phyloP scores from a whole-genome alignment of 1,139 yeast species.

The Torulaspora globosa region DNA sequence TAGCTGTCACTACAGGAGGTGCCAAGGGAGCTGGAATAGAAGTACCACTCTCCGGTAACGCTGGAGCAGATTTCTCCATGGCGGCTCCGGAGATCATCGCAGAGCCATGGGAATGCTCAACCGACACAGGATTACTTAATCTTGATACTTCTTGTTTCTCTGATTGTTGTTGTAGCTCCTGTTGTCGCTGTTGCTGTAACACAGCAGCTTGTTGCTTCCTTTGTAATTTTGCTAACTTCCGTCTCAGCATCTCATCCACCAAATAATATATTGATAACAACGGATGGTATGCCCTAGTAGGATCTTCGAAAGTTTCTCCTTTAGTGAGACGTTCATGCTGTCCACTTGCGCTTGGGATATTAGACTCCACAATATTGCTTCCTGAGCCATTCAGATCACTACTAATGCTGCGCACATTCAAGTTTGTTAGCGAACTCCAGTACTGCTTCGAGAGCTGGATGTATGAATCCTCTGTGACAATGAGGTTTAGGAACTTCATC shows the following conservation, averaged over 20 bases:
- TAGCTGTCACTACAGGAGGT: constrained; percentile 7
- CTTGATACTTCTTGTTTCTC: constrained; percentile 22
- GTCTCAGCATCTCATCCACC: constrained; percentile 74
- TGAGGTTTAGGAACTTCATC: constrained; percentile 50
- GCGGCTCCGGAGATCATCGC: constrained; percentile 8
- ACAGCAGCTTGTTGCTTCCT: constrained; percentile 24
- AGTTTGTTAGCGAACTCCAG: constrained; percentile 22
- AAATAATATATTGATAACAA: constrained; percentile 79
- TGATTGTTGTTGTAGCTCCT: constrained; percentile 21
- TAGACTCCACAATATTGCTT: constrained; percentile 7
- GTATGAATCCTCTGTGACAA: constrained; percentile 67
- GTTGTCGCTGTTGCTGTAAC: constrained; percentile 20
- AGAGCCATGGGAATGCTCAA: constrained; percentile 19
- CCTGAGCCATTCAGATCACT: constrained; percentile 11
- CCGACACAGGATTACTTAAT: constrained; percentile 21
- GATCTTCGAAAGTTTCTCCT: constrained; percentile 49
- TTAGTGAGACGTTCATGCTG: constrained; percentile 1
- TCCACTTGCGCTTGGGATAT: constrained; percentile 5
- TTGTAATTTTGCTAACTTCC: constrained; percentile 54
- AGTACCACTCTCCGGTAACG: background rate
- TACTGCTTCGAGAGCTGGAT: constrained; percentile 39
- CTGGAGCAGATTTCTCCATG: background rate
- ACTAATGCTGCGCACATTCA: constrained; percentile 16
- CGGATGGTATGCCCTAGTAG: constrained; percentile 90
- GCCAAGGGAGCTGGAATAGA: constrained; percentile 6